Evolutionary conservation across 2,329 filamentous ascomycete species (phyloP).

Genomic region (Microsporum ferrugineum): DNA sequence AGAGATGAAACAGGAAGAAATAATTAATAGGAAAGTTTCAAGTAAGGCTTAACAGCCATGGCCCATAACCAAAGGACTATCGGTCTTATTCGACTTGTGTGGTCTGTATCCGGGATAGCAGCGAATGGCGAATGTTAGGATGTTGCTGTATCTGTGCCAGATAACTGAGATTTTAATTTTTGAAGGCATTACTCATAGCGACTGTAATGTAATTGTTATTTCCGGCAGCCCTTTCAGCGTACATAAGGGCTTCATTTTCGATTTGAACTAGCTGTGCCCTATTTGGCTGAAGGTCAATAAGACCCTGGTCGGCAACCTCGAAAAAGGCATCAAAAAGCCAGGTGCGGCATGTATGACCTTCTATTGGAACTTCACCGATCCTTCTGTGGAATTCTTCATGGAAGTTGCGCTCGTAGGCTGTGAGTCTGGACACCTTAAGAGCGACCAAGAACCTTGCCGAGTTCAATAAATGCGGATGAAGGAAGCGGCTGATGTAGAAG

Average conservation of each 20-base stretch:
- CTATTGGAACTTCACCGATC: not conserved
- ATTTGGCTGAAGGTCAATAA: not conserved
- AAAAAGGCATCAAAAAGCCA: conserved; percentile 5
- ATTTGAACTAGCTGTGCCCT: not conserved
- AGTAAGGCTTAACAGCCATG: not conserved
- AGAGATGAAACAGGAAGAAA: too few relatives aligned
- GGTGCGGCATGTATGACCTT: conserved; percentile 5
- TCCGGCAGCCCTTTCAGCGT: not conserved
- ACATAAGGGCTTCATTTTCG: not conserved
- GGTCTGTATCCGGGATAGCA: not conserved
- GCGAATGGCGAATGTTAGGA: not conserved
- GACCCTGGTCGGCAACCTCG: not conserved
- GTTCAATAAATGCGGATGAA: conserved; percentile 6
- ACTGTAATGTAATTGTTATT: not conserved
- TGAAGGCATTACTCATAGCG: not conserved
- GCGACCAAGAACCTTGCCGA: conserved; percentile 3
- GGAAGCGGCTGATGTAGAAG: not conserved
- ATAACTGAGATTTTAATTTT: not conserved
- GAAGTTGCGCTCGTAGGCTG: conserved; percentile 1
- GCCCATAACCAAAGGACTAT: not conserved
- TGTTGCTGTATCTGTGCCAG: not conserved
- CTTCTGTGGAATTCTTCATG: not conserved
- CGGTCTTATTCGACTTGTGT: not conserved
- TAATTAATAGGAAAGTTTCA: too few relatives aligned
- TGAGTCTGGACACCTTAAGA: conserved; percentile 5